Evolutionary conservation across 2,329 filamentous ascomycete genomes (phyloP).

Genomic region (Talaromyces sp.): DNA sequence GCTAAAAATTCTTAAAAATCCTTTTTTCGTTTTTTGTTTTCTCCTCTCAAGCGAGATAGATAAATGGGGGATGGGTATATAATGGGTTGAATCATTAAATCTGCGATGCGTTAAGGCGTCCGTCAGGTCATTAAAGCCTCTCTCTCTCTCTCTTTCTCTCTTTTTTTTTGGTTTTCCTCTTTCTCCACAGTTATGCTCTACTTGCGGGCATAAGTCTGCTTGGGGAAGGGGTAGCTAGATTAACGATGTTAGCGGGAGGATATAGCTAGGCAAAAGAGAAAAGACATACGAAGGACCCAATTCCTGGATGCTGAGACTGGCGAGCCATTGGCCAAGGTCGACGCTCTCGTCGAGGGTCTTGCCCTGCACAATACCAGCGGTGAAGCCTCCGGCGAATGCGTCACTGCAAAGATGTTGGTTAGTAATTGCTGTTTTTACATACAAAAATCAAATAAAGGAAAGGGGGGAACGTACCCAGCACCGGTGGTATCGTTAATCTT

Average conservation of each 20-base stretch:
- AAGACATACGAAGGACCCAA: constrained; percentile 85
- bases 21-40: background rate
- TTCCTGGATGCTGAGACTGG: constrained; percentile 88
- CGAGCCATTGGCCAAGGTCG: constrained; percentile 95
- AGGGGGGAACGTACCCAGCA: constrained; percentile 56
- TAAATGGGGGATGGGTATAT: constrained; percentile 31
- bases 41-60: constrained; percentile 13
- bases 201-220: constrained; percentile 65
- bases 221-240: constrained; percentile 71
- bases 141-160: background rate
- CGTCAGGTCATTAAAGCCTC: background rate
- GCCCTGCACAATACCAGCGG: constrained; percentile 82
- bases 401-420: constrained; percentile 51
- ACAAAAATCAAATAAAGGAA: background rate
- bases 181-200: constrained; percentile 11
- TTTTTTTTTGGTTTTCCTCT: background rate
- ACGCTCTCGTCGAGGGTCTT: constrained; percentile 73
- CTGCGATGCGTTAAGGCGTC: constrained; percentile 2
- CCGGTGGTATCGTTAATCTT: constrained; percentile 96
- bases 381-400: constrained; percentile 91
- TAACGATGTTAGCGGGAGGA: background rate
- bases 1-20: background rate
- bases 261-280: background rate
- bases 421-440: background rate
- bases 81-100: constrained; percentile 38